Percentiles rank a stretch among this genome's conserved stretches.
These are phyloP conservation scores for Russula olivacea DNA, from an alignment of 768 basidiomycete genomes.

Conservation along the genomic window DNA sequence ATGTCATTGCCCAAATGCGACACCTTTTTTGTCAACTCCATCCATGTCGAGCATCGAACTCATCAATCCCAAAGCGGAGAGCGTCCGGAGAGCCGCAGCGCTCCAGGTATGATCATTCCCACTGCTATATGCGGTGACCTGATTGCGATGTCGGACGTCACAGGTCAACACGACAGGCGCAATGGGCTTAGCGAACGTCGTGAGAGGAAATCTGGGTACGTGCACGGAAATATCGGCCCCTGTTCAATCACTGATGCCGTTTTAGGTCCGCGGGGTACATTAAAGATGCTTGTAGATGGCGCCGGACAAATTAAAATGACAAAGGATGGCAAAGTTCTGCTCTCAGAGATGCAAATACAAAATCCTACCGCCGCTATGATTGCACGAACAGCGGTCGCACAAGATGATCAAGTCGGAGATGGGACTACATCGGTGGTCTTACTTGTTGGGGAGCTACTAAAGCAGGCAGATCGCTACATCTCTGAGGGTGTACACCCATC, in stretches of 20 bases:
- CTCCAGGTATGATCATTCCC: conserved; percentile 60
- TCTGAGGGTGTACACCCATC: conserved; percentile 98
- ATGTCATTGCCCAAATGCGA: not conserved
- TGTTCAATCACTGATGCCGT: conserved; percentile 12
- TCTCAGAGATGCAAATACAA: conserved; percentile 99
- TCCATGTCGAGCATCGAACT: conserved; percentile 73
- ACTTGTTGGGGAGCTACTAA: conserved; percentile 90
- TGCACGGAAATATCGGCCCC: conserved; percentile 21
- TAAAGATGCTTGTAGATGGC: conserved; percentile 99
- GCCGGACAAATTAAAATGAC: conserved; percentile 99
- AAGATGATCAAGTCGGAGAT: conserved; percentile 98
- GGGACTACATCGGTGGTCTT: conserved; percentile 97
- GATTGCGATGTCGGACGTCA: conserved; percentile 25
- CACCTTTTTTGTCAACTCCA: not conserved
- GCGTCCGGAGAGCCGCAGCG: conserved; percentile 82
- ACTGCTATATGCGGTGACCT: conserved; percentile 17
- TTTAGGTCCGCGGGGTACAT: conserved; percentile 88
- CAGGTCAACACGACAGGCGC: conserved; percentile 91
- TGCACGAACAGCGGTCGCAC: conserved; percentile 95
- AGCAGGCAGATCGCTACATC: conserved; percentile 96
- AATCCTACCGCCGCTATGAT: conserved; percentile 99
- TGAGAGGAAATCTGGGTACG: conserved; percentile 92
- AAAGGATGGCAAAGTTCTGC: conserved; percentile 96
- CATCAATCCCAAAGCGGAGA: conserved; percentile 96
- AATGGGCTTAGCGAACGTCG: conserved; percentile 94